These are phyloP conservation scores for Bipolaris oryzae DNA, from an alignment of 2,329 filamentous ascomycete genomes.

Conservation along the genomic window DNA sequence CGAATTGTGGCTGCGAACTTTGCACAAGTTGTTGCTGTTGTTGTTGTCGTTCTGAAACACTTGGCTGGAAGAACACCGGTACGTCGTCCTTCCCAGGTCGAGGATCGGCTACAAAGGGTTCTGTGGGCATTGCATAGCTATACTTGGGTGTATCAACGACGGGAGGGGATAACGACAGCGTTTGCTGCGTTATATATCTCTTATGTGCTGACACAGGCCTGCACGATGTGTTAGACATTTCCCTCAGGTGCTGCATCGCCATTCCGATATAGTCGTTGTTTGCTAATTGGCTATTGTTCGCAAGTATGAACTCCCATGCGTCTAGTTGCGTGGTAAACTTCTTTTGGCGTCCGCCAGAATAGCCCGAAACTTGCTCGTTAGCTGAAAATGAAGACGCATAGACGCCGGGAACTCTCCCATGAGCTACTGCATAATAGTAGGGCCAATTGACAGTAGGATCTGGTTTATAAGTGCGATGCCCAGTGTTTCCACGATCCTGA, in stretches of 20 bases:
- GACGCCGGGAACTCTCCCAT: slow-evolving; percentile 63
- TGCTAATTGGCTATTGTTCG: slow-evolving; percentile 1
- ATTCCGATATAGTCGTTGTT: slow-evolving; percentile 24
- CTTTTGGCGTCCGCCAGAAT: slow-evolving; percentile 61
- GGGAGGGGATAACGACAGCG: not conserved
- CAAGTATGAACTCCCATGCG: slow-evolving; percentile 75
- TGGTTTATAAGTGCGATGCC: slow-evolving; percentile 70
- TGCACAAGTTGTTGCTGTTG: not conserved
- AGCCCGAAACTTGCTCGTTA: slow-evolving; percentile 72
- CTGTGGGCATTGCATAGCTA: not conserved
- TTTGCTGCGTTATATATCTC: not conserved
- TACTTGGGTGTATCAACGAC: not conserved
- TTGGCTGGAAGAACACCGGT: not conserved
- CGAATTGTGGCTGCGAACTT: not conserved
- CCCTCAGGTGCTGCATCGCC: not conserved
- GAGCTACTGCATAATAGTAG: slow-evolving; percentile 65
- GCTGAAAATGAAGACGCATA: slow-evolving; percentile 72
- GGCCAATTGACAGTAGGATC: slow-evolving; percentile 47
- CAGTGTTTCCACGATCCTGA: slow-evolving; percentile 65
- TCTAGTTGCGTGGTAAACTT: slow-evolving; percentile 61
- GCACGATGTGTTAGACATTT: not conserved
- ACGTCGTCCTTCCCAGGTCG: not conserved
- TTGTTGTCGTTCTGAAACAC: not conserved
- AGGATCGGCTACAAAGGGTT: not conserved
- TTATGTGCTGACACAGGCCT: not conserved